Conservation (phyloP, 495 filamentous ascomycete genomes). For the Hyaloscypha variabilis region DNA sequence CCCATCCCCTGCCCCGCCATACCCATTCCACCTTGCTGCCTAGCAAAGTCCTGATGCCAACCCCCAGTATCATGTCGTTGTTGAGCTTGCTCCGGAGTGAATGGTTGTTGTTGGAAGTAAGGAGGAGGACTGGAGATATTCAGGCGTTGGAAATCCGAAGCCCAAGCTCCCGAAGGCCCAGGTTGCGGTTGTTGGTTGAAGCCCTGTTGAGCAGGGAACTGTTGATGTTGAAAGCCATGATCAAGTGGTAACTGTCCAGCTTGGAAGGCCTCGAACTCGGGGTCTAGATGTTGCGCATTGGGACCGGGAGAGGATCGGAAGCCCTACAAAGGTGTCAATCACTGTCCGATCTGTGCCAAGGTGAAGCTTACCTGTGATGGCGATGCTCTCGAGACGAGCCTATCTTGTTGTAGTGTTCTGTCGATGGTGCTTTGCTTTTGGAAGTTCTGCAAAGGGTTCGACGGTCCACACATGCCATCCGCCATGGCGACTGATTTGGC, state of each 20-base stretch:
- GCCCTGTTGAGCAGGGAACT: constrained; percentile 19
- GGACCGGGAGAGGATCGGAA: constrained; percentile 61
- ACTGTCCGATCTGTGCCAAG: not conserved
- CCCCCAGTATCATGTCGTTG: constrained; percentile 34
- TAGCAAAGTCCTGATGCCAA: constrained; percentile 61
- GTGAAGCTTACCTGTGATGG: constrained; percentile 53
- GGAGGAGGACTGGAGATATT: constrained; percentile 31
- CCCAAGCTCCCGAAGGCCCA: constrained; percentile 28
- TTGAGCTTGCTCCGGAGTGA: constrained; percentile 25
- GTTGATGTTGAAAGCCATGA: constrained; percentile 12
- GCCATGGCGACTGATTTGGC: constrained; percentile 56
- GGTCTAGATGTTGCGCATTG: constrained; percentile 59
- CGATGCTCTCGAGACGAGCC: constrained; percentile 55
- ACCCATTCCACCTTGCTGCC: constrained; percentile 36
- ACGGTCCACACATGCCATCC: constrained; percentile 85
- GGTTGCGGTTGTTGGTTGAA: constrained; percentile 19
- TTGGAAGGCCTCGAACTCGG: constrained; percentile 75
- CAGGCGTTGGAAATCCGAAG: constrained; percentile 38
- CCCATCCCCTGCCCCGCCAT: constrained; percentile 22
- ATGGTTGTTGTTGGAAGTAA: constrained; percentile 16
- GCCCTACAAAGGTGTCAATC: constrained; percentile 43
- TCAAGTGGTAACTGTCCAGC: constrained; percentile 46
- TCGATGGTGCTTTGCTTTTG: constrained; percentile 80
- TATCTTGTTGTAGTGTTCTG: constrained; percentile 83
- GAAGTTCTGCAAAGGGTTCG: constrained; percentile 84